Percentiles rank a stretch among this genome's conserved stretches.
Evolutionary conservation across 2,329 filamentous ascomycete species (phyloP).

Genomic region (Cytospora piceae): DNA sequence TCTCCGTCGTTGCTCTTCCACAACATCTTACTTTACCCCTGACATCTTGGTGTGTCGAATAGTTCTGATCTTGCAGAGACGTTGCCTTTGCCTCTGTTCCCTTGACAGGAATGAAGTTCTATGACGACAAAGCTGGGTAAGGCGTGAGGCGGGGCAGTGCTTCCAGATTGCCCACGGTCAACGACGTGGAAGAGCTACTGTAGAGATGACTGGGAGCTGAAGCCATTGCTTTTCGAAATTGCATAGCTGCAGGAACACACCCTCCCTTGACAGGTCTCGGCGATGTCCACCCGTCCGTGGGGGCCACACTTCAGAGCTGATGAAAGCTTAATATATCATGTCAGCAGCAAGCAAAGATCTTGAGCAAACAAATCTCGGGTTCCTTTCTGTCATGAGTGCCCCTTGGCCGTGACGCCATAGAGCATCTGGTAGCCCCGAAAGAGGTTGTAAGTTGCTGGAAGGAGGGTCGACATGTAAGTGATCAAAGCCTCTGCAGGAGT

Average conservation of each 20-base stretch:
- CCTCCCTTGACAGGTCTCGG: constrained; percentile 17
- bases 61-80: neutral
- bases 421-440: neutral
- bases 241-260: constrained; percentile 13
- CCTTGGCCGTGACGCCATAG: constrained; percentile 3
- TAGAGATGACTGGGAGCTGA: neutral
- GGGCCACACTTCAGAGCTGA: constrained; percentile 25
- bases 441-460: constrained; percentile 7
- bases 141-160: neutral
- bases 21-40: neutral
- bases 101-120: neutral
- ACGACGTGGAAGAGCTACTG: neutral
- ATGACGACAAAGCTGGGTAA: neutral
- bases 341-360: constrained; percentile 8
- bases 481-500: constrained; percentile 2
- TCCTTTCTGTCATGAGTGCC: neutral
- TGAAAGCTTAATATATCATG: neutral
- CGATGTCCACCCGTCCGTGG: constrained; percentile 26
- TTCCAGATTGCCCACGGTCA: neutral
- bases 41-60: neutral
- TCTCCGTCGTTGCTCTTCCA: neutral
- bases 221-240: neutral
- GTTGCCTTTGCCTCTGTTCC: neutral
- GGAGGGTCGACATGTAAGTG: neutral
- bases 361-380: neutral